Evolutionary conservation across 73 alveolate species (phyloP), one percentile per base, ranked within the genome.

Genomic region (Paraurostyla sp.): DNA sequence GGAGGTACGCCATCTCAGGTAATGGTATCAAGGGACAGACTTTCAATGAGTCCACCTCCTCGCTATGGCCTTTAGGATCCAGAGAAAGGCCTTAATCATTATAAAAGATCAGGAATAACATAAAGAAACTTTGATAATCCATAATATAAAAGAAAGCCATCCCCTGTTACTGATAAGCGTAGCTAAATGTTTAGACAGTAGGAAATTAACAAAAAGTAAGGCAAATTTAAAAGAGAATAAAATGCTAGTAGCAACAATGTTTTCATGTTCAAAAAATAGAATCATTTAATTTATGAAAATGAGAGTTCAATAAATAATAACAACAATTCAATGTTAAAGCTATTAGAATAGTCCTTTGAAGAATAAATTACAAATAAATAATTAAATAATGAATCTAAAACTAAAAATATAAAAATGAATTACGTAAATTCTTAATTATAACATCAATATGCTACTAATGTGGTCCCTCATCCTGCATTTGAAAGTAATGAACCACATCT

Each of bases 101-200:
- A 62, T 62, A 4, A 62, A 36, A 36, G 15, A 36, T 62, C 80
- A 23, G 80, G 80, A 62, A 62, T 62, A n/a, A 6, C 51, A 62
- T 13, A 62, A 62, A 29, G 80, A 29, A 27, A 29, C 16, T 9
- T 15, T 62, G 52, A 15, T 7, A 33, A 15, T 27, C 51, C 46
- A 9, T 16, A 62, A 9, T 7, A 62, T 11, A 7, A 16, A 56
- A 56, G 73, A 45, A 45, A 52, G 32, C 11, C 2, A n/a, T n/a
- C n/a, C n/a, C n/a, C n/a, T n/a, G n/a, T n/a, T n/a, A n/a, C n/a
- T n/a, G n/a, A n/a, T n/a, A n/a, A n/a, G n/a, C n/a, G n/a, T n/a
- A n/a, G n/a, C n/a, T n/a, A n/a, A n/a, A n/a, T n/a, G n/a, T 46
- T 15, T 13, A 46, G 18, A 46, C 18, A 46, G 23, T 46, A 46